Conservation (phyloP, 148 eudicot species). For the Oxyria digyna region DNA sequence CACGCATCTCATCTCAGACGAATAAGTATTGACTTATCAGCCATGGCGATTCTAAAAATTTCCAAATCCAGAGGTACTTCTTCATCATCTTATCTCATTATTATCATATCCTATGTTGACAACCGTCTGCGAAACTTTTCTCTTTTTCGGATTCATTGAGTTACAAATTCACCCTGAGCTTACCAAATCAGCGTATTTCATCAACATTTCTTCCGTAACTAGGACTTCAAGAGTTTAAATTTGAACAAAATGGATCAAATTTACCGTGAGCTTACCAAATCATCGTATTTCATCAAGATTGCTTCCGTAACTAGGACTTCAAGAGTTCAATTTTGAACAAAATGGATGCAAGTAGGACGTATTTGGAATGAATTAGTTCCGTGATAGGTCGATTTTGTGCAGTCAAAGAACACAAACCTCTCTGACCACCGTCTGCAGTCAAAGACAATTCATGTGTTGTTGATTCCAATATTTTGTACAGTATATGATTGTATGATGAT, state of each 20-base stretch:
- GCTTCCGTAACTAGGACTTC: no score
- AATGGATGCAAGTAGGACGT: not conserved
- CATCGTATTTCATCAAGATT: not conserved
- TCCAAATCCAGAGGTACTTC: constrained; percentile 1
- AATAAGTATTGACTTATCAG: not conserved
- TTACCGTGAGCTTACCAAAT: not conserved
- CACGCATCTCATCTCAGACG: not conserved
- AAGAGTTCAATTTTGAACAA: not conserved
- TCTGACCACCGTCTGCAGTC: not conserved
- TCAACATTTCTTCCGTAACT: not conserved
- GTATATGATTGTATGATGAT: not conserved
- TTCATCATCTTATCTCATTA: not conserved
- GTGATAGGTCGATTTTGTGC: not conserved
- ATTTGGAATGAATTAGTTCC: not conserved
- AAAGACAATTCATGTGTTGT: not conserved
- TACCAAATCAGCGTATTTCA: not conserved
- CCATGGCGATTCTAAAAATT: constrained; percentile 1
- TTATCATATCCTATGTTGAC: not conserved
- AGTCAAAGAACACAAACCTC: not conserved
- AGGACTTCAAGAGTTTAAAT: not conserved
- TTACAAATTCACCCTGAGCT: not conserved
- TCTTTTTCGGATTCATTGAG: not conserved
- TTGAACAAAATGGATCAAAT: no score
- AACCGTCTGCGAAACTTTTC: not conserved
- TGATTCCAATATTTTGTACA: not conserved